Evolutionary conservation across 139 green algal genomes (phyloP).

Genomic region (Zygnema circumcarinatum): DNA sequence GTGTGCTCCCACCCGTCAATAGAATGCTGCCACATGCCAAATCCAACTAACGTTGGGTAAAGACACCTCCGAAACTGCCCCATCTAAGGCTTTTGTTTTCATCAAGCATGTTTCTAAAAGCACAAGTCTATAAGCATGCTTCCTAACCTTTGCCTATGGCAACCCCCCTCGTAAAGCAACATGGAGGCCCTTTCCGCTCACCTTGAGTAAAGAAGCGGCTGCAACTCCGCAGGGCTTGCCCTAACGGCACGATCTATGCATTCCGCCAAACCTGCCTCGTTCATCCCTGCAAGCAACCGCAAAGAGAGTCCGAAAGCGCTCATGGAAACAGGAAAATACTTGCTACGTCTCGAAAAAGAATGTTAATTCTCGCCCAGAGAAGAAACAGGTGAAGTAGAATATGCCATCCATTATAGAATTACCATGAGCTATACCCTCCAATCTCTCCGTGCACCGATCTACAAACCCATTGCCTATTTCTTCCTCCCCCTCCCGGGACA

Average conservation of each 20-base stretch:
- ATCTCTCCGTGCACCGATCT: background rate
- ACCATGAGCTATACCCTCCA: background rate
- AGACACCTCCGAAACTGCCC: background rate
- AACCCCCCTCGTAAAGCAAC: background rate
- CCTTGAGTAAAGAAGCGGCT: slow-evolving; percentile 54
- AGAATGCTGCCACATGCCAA: slow-evolving; percentile 25
- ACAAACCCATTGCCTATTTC: background rate
- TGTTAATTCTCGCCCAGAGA: background rate
- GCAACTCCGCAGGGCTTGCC: slow-evolving; percentile 32
- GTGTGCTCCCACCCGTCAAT: slow-evolving; percentile 47
- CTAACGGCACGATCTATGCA: slow-evolving; percentile 37
- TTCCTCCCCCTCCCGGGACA: no score
- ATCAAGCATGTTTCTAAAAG: background rate
- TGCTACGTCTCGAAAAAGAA: background rate
- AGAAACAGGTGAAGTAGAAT: slow-evolving; percentile 15
- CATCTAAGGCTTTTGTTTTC: background rate
- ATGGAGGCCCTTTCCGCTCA: background rate
- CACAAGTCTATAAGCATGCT: background rate
- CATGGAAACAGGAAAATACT: background rate
- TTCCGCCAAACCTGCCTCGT: slow-evolving; percentile 54
- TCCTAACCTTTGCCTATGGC: background rate
- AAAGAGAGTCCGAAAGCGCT: background rate
- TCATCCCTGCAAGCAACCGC: slow-evolving; percentile 48
- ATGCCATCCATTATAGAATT: background rate
- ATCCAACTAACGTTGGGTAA: background rate